Base-by-base conservation (phyloP, 2,329 filamentous ascomycete genomes). In the Waltergamsia citrina region DNA sequence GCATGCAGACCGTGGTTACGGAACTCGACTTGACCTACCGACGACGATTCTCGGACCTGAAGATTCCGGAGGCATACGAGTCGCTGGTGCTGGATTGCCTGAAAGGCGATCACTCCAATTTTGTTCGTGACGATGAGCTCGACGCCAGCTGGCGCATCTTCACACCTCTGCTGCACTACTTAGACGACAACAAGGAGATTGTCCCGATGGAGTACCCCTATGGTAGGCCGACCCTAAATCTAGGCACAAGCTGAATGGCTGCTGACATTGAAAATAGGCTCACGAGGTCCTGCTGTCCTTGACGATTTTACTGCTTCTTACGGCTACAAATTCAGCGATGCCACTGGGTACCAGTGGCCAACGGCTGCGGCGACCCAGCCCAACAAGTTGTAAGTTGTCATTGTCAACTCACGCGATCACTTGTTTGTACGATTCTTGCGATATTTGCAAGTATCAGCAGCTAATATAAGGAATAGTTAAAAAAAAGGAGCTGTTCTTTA, bases 181-280 rank as follows among this genome's bases (percentile, higher is more conserved):
- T 98, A 10, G 93, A 98, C 45, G 87, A 95, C 57, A 95, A 96
- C 74, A 94, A 94, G 74, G 92, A 98, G 66, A 96, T 98, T 46
- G 85, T 94, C 40, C 92, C 92, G 18, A 98, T 98, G 92, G 90
- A 95, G 56, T 98, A 98, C 66, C 90, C 93, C 46, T 98, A 98
- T 57, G 92, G 92, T 95, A 66, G 67, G 83, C 60, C 28, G 16
- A 16, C 16, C 4, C 4, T 14, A 9, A 18, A 30, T 4, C 16
- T 19, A n/a, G 16, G 12, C 6, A 27, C 6, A n/a, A 7, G 8
- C 26, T 25, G 11, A 23, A 16, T 5, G 17, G 23, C 17, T 23
- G 25, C 50, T 52, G 37, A 55, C 34, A 31, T n/a, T n/a, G 14
- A 9, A 4, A 17, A 19, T 47, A 98, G 92, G 92, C 47, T 98